Evolutionary conservation across 1,139 yeast genomes (phyloP), one percentile per base, ranked within the genome.

Genomic region (Geotrichum carabidarum): DNA sequence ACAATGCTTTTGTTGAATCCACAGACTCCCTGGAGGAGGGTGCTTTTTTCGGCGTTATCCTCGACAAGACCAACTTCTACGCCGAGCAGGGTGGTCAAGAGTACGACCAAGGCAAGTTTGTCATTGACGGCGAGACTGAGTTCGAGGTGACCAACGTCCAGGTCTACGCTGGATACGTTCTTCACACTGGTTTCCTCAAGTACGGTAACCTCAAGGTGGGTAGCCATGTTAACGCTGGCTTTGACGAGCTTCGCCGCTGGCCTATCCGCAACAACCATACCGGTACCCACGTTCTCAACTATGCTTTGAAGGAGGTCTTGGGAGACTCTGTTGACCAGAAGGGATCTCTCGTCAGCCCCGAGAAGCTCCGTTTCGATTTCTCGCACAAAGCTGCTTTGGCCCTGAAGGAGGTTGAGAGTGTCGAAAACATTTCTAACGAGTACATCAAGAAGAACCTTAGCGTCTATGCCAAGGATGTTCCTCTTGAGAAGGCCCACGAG

Each of bases 51-150:
- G 99, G 99, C 69, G 73, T 93, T 55, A 71, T 93, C 55, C 78
- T 93, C 59, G 95, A 93, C 71, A 84, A 81, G 71, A 87, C 98
- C 37, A 94, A 95, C 68, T 89, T 93, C 74, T 93, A 93, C 68
- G 98, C 99, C 51, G 99, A 93, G 74, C 95, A 88, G 74, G 99
- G 99, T 81, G 99, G 99, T 68, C 99, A 93, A 77, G 97, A 89
- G 72, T 86, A 80, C 68, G 99, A 93, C 70, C 86, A 95, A 46
- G 99, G 99, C 73, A 86, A 82, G 71, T 77, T 93, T 62, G 93
- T 90, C 51, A 82, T 89, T 65, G 98, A 90, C 67, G 97, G 95
- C 51, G 75, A 75, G 63, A 77, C 90, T 56, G 97, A 91, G 71
- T 93, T 93, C 71, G 82, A 81, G 58, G 98, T 93, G 58, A 84